These are phyloP conservation scores for Ramalina intermedia DNA, from an alignment of 495 filamentous ascomycete genomes.

Conservation along the genomic window DNA sequence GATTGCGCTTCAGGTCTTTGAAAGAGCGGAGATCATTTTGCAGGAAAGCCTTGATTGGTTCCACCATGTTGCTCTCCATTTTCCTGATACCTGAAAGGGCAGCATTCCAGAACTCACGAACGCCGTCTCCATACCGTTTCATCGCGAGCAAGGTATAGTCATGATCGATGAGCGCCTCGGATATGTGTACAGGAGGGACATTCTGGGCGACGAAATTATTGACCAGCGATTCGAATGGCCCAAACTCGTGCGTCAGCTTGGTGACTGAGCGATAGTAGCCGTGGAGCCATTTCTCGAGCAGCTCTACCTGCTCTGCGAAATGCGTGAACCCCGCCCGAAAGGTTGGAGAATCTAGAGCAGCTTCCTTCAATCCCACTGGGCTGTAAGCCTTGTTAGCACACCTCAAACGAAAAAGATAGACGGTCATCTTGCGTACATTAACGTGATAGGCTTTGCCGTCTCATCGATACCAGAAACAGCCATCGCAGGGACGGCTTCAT, in stretches of 20 bases:
- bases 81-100: conserved; percentile 55
- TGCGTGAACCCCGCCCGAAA: conserved; percentile 81
- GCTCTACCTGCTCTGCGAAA: conserved; percentile 84
- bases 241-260: conserved; percentile 61
- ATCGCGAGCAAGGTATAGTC: conserved; percentile 86
- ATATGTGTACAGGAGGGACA: conserved; percentile 54
- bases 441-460: conserved; percentile 39
- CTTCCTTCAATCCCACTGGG: conserved; percentile 87
- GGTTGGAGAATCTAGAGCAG: conserved; percentile 86
- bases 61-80: conserved; percentile 59
- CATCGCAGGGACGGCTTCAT: not conserved
- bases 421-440: conserved; percentile 30
- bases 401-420: not conserved
- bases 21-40: conserved; percentile 54
- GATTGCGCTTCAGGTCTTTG: conserved; percentile 57
- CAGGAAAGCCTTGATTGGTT: conserved; percentile 68
- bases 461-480: conserved; percentile 7
- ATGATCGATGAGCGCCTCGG: conserved; percentile 75
- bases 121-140: conserved; percentile 67
- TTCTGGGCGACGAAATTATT: conserved; percentile 59
- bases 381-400: conserved; percentile 20
- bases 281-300: conserved; percentile 87
- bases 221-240: conserved; percentile 52
- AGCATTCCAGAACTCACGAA: conserved; percentile 73
- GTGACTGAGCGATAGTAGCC: conserved; percentile 64